Percentiles rank a stretch among this genome's conserved stretches.
phyloP scores from a whole-genome alignment of 2,329 filamentous ascomycete genomes.

The Spiromastix sp. region DNA sequence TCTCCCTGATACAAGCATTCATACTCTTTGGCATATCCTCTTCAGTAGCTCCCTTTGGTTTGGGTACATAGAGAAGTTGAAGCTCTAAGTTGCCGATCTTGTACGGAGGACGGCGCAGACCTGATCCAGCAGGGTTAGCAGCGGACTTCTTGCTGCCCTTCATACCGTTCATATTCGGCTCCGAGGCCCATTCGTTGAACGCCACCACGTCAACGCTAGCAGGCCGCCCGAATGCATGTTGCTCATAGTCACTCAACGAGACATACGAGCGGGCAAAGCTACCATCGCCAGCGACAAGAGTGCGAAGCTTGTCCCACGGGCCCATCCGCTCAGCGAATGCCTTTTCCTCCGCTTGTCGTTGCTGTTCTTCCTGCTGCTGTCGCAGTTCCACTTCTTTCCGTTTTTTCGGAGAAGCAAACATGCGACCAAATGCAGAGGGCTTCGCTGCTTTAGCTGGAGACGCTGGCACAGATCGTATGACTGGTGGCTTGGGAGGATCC shows the following conservation, averaged over 20 bases:
- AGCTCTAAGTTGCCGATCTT: conserved; percentile 90
- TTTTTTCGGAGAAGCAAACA: conserved; percentile 93
- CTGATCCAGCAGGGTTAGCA: conserved; percentile 46
- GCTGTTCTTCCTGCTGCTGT: conserved; percentile 69
- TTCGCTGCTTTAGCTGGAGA: conserved; percentile 60
- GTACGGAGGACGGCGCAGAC: conserved; percentile 70
- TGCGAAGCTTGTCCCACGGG: conserved; percentile 75
- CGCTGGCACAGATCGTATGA: conserved; percentile 42
- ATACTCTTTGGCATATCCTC: conserved; percentile 99
- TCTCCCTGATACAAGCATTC: conserved; percentile 88
- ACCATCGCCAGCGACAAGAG: conserved; percentile 78
- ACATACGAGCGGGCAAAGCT: conserved; percentile 93
- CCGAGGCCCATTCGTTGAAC: conserved; percentile 97
- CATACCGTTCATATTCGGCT: conserved; percentile 74
- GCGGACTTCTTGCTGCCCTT: conserved; percentile 87
- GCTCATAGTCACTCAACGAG: conserved; percentile 85
- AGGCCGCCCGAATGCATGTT: conserved; percentile 75
- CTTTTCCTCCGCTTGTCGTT: conserved; percentile 50
- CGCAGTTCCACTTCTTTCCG: conserved; percentile 86
- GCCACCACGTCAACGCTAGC: conserved; percentile 82
- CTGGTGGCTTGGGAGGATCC: conserved; percentile 59
- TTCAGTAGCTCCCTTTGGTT: conserved; percentile 74
- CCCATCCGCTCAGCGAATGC: conserved; percentile 44
- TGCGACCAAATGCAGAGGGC: conserved; percentile 78
- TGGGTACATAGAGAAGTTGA: conserved; percentile 88